These are phyloP conservation scores for Neolentinus lepideus DNA, from an alignment of 1,284 basidiomycete species.

Conservation along the genomic window DNA sequence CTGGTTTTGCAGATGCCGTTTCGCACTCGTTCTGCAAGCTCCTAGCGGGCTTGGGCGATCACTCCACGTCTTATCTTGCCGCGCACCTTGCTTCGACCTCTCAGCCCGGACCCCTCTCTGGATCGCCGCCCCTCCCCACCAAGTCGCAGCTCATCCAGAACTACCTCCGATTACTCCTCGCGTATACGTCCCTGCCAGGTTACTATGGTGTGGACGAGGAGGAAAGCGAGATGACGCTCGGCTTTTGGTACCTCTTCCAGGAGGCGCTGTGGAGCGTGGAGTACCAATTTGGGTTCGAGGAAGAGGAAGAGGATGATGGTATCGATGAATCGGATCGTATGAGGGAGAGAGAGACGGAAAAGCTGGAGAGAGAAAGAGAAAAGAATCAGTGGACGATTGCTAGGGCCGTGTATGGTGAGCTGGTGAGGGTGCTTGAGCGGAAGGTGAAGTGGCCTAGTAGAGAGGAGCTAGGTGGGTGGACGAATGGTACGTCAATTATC, in stretches of 20 bases:
- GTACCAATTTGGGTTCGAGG: conserved; percentile 39
- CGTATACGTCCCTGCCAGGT: conserved; percentile 70
- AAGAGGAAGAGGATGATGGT: conserved; percentile 27
- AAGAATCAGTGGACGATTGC: conserved; percentile 49
- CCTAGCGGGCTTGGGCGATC: conserved; percentile 75
- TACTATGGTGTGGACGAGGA: conserved; percentile 78
- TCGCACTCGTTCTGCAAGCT: conserved; percentile 74
- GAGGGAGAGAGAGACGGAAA: conserved; percentile 15
- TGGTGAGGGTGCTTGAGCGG: conserved; percentile 60
- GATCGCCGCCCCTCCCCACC: conserved; percentile 19
- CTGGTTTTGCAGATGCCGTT: conserved; percentile 42
- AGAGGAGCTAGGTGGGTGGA: conserved; percentile 44
- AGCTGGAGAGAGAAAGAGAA: conserved; percentile 25
- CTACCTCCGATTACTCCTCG: conserved; percentile 66
- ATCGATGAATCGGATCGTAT: conserved; percentile 8
- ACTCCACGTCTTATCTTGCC: conserved; percentile 78
- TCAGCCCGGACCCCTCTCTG: conserved; percentile 5
- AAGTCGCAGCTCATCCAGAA: conserved; percentile 55
- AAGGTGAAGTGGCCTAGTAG: conserved; percentile 70
- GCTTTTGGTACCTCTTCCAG: conserved; percentile 86
- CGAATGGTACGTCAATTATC: conserved; percentile 46
- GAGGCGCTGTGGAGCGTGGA: conserved; percentile 80
- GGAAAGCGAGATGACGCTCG: conserved; percentile 78
- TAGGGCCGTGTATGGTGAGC: conserved; percentile 70
- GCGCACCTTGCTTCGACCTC: conserved; percentile 46